phyloP scores from a whole-genome alignment of 1,284 basidiomycete species.

The Agroathelia rolfsii region DNA sequence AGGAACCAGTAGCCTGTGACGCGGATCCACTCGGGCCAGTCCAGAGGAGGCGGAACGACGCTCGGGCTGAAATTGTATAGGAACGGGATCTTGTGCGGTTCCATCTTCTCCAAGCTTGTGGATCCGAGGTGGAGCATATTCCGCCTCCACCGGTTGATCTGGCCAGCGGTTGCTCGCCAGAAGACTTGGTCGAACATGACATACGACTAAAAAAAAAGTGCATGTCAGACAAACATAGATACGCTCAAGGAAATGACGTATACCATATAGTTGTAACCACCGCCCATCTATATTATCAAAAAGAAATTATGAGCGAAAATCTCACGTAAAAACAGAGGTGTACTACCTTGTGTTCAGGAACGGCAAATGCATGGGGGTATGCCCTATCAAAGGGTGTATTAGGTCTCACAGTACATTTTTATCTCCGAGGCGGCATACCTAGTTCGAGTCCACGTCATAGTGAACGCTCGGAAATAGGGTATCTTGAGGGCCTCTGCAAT shows the following conservation, averaged over 20 bases:
- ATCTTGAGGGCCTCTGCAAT: conserved; percentile 91
- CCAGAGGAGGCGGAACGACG: conserved; percentile 82
- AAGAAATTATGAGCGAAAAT: not conserved
- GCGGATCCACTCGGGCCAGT: conserved; percentile 98
- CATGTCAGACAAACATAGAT: conserved; percentile 1
- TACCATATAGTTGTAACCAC: conserved; percentile 96
- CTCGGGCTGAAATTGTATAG: conserved; percentile 93
- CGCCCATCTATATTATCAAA: conserved; percentile 79
- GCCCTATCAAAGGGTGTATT: conserved; percentile 40
- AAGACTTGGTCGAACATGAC: conserved; percentile 97
- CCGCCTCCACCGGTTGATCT: conserved; percentile 91
- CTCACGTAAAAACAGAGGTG: no score
- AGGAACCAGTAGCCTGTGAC: conserved; percentile 95
- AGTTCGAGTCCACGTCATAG: conserved; percentile 78
- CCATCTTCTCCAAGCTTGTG: conserved; percentile 88
- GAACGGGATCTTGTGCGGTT: conserved; percentile 94
- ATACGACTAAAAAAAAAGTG: conserved; percentile 46
- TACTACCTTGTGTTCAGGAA: conserved; percentile 84
- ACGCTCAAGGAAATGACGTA: conserved; percentile 14
- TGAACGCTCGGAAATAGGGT: conserved; percentile 90
- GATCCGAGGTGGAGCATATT: conserved; percentile 67
- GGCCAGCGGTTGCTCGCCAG: conserved; percentile 88
- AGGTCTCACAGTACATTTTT: conserved; percentile 5
- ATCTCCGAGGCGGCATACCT: conserved; percentile 29
- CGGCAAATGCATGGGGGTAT: conserved; percentile 96